These are phyloP conservation scores for Westerdykella ornata DNA, from an alignment of 2,329 filamentous ascomycete species.

Conservation along the genomic window DNA sequence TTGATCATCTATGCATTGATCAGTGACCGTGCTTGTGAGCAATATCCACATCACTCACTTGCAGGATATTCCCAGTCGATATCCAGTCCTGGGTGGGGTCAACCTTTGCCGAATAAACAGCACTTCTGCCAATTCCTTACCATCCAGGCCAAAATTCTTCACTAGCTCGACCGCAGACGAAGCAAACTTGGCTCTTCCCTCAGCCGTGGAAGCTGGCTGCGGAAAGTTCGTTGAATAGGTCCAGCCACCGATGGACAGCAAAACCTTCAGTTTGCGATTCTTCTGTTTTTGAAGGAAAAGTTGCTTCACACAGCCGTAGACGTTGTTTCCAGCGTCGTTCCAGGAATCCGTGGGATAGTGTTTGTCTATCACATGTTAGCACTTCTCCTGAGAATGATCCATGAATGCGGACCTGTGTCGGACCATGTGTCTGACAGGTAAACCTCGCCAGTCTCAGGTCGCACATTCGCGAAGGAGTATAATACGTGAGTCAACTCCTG, in stretches of 20 bases:
- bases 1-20: slow-evolving; percentile 1
- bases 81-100: slow-evolving; percentile 29
- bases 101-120: slow-evolving; percentile 1
- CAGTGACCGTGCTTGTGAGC: background rate
- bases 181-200: slow-evolving; percentile 60
- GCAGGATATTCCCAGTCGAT: slow-evolving; percentile 46
- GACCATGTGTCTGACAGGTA: slow-evolving; percentile 24
- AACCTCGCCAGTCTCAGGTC: slow-evolving; percentile 65
- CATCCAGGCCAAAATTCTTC: slow-evolving; percentile 67
- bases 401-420: slow-evolving; percentile 7
- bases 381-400: background rate
- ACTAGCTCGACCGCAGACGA: slow-evolving; percentile 66
- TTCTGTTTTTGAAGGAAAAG: slow-evolving; percentile 68
- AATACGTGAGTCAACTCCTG: slow-evolving; percentile 82
- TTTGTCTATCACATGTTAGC: slow-evolving; percentile 58
- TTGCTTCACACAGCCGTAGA: slow-evolving; percentile 73
- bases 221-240: slow-evolving; percentile 74
- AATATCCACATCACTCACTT: background rate
- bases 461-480: slow-evolving; percentile 86
- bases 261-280: slow-evolving; percentile 68
- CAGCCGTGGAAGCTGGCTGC: slow-evolving; percentile 56
- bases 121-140: slow-evolving; percentile 5
- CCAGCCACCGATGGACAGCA: slow-evolving; percentile 81
- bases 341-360: slow-evolving; percentile 56
- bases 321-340: slow-evolving; percentile 60